These are phyloP conservation scores for Ceratocystis colombiana DNA, from an alignment of 2,329 filamentous ascomycete species.

Conservation along the genomic window DNA sequence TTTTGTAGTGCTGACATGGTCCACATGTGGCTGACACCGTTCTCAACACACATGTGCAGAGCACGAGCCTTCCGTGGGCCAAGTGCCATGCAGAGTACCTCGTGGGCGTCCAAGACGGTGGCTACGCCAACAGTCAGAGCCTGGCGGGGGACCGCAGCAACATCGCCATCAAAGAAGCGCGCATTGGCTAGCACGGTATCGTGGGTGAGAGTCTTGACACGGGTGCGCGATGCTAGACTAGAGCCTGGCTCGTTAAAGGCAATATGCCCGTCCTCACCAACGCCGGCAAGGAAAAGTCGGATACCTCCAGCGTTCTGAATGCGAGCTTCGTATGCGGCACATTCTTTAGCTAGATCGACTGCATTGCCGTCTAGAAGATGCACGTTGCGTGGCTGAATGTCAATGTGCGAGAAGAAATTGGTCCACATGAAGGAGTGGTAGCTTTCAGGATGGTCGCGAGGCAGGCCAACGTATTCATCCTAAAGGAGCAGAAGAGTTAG, in stretches of 20 bases:
- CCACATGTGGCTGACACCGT: constrained; percentile 84
- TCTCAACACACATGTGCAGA: constrained; percentile 69
- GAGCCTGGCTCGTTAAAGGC: constrained; percentile 87
- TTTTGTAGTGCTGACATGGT: constrained; percentile 71
- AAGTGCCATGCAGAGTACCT: constrained; percentile 73
- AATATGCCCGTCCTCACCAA: constrained; percentile 78
- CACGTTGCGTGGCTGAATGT: constrained; percentile 71
- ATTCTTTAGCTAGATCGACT: constrained; percentile 63
- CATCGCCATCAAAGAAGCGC: constrained; percentile 68
- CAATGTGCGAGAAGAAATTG: constrained; percentile 78
- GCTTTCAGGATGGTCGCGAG: constrained; percentile 71
- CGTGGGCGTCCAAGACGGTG: constrained; percentile 69
- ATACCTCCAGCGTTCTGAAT: constrained; percentile 68
- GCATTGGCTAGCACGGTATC: constrained; percentile 81
- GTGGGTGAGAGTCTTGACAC: constrained; percentile 78
- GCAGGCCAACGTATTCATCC: constrained; percentile 81
- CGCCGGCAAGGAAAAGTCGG: constrained; percentile 74
- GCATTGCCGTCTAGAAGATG: constrained; percentile 79
- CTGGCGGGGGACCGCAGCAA: constrained; percentile 66
- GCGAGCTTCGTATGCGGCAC: constrained; percentile 66
- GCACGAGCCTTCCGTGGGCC: constrained; percentile 73
- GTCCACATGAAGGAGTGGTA: constrained; percentile 94
- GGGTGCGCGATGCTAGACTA: constrained; percentile 63
- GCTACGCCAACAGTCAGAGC: constrained; percentile 76
- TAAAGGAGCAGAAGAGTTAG: constrained; percentile 31